Percentiles rank a stretch among this genome's conserved stretches.
Evolutionary conservation across 2,329 filamentous ascomycete genomes (phyloP).

Genomic region (Metarhizium humberi): DNA sequence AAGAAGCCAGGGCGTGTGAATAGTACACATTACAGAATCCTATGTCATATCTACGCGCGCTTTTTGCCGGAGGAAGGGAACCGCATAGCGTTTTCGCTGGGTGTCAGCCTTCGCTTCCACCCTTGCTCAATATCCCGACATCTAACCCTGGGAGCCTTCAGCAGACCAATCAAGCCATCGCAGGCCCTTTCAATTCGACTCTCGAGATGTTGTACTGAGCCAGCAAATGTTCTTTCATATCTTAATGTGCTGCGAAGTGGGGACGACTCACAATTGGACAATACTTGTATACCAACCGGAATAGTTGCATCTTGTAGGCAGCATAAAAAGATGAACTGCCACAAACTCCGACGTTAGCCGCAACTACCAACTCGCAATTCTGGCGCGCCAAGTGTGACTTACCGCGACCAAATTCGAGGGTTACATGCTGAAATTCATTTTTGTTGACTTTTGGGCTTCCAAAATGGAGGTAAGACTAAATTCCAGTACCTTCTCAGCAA

Average conservation of each 20-base stretch:
- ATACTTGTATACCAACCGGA: neutral
- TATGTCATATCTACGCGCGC: neutral
- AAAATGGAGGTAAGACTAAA: neutral
- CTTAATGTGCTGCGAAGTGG: too few species aligned
- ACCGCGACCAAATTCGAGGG: neutral
- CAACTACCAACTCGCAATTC: neutral
- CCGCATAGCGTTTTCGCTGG: neutral
- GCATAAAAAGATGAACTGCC: too few species aligned
- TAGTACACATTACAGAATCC: neutral
- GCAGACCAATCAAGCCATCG: neutral
- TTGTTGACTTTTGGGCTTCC: neutral
- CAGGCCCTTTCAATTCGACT: neutral
- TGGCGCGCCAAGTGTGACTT: too few species aligned
- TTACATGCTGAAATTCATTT: neutral
- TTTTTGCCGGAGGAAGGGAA: neutral
- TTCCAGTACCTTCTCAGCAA: neutral
- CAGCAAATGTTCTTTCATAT: too few species aligned
- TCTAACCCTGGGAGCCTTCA: neutral
- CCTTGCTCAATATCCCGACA: neutral
- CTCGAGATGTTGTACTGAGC: neutral
- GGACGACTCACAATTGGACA: too few species aligned
- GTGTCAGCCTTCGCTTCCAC: neutral
- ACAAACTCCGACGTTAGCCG: neutral
- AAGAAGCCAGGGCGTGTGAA: too few species aligned
- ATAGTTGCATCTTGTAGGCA: neutral